phyloP scores from a whole-genome alignment of 129 eudicot species.

The Saposhnikovia divaricata region DNA sequence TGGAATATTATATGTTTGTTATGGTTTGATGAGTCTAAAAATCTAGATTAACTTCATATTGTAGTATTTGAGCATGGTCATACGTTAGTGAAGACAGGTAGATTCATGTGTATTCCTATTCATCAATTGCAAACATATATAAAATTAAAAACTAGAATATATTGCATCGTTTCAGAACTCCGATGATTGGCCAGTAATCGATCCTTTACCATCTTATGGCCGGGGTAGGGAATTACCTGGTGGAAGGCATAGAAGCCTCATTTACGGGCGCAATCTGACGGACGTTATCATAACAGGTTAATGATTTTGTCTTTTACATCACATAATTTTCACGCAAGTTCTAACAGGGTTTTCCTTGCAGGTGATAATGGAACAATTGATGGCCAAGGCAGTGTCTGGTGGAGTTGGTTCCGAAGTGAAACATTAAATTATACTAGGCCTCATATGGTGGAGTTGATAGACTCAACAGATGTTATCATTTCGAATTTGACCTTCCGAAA shows the following conservation, averaged over 20 bases:
- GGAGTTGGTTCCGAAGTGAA: too few relatives aligned
- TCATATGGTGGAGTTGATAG: too few relatives aligned
- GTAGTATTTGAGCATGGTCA: too few relatives aligned
- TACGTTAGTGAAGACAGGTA: too few relatives aligned
- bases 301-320: not conserved
- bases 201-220: slow-evolving; percentile 43
- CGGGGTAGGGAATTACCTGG: slow-evolving; percentile 43
- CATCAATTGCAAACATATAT: not conserved
- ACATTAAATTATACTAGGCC: too few relatives aligned
- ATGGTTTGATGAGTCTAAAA: too few relatives aligned
- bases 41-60: too few relatives aligned
- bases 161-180: slow-evolving; percentile 11
- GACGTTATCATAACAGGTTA: slow-evolving; percentile 42
- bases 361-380: too few relatives aligned
- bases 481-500: too few relatives aligned
- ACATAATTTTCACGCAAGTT: not conserved
- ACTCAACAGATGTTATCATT: too few relatives aligned
- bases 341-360: not conserved
- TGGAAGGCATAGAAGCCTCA: slow-evolving; percentile 26
- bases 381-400: too few relatives aligned
- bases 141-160: not conserved
- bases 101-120: not conserved
- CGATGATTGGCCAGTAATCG: slow-evolving; percentile 29
- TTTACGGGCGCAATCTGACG: slow-evolving; percentile 20
- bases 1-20: too few relatives aligned